Evolutionary conservation across 345 rosid species (phyloP), one percentile per base, ranked within the genome.

Genomic region (Euclidium syriacum): DNA sequence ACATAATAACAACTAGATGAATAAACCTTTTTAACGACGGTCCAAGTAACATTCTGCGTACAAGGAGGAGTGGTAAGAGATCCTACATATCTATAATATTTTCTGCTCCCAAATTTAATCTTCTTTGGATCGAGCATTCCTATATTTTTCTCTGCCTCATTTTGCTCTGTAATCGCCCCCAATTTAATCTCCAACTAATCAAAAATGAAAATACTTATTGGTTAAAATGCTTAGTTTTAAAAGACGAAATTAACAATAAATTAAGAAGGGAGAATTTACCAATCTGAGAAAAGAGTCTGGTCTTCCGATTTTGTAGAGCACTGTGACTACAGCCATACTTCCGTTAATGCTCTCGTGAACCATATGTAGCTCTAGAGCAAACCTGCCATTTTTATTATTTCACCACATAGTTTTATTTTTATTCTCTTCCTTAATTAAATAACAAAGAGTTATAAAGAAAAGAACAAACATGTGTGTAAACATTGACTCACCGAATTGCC

Each of bases 61-160:
- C 98, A 91, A 41, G 98, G 96, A 75, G 96, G 98, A 62, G 51
- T 3, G 0, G 96, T 91, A n/a, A 91, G 95, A 49, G 98, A 91
- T 34, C 98, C 98, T 1, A 79, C 22, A 64, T 88, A 91, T 75
- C 95, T 78, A 62, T 76, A 91, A 63, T 81, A 91, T 65, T 84
- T 78, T 67, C 85, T 72, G 70, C 85, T 79, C 23, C 79, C 87
- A 2, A 83, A 33, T 34, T 79, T 71, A 17, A 91, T 73, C 27
- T 34, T 14, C 26, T 71, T 81, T 14, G 95, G 90, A 49, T 88
- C 76, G 10, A 81, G 58, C 5, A 74, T 18, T 3, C 96, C 98
- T 34, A 71, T 73, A 20, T 15, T 66, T 47, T 2, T 72, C 30
- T 79, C 76, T 18, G 17, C 52, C 19, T 75, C 74, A 0, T 41